Evolutionary conservation across 306 rosid genomes (phyloP).

Genomic region (Acacia crassicarpa): DNA sequence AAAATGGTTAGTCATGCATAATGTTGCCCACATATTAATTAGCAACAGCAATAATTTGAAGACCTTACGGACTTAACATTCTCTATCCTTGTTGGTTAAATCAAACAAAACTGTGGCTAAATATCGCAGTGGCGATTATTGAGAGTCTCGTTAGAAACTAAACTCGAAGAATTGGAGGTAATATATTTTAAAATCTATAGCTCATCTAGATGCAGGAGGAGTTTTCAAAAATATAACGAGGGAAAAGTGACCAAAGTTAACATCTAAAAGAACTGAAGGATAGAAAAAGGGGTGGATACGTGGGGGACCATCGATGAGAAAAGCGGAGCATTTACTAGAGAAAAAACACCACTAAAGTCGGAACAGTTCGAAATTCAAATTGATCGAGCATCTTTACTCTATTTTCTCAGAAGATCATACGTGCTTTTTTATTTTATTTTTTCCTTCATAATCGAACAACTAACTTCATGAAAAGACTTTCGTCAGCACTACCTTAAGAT

Average conservation of each 20-base stretch:
- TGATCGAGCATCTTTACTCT: neutral
- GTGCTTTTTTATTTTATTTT: neutral
- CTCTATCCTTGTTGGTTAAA: neutral
- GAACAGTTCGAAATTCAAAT: constrained; percentile 36
- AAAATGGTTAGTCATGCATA: neutral
- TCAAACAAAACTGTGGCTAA: neutral
- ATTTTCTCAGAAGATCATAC: neutral
- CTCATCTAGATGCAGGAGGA: neutral
- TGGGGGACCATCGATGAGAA: constrained; percentile 34
- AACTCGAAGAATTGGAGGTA: neutral
- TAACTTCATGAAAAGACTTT: neutral
- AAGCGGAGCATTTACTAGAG: neutral
- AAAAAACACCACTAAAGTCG: neutral
- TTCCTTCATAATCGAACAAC: neutral
- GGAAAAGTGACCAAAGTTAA: neutral
- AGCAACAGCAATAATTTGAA: neutral
- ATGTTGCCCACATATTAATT: neutral
- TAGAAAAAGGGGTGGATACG: constrained; percentile 22
- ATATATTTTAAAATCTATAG: neutral
- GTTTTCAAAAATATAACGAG: neutral
- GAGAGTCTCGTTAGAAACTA: neutral
- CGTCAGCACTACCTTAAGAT: neutral
- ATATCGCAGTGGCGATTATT: neutral
- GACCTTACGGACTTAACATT: neutral
- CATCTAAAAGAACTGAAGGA: neutral